Evolutionary conservation across 164 flowering plant species (phyloP).

Genomic region (Saururus chinensis): DNA sequence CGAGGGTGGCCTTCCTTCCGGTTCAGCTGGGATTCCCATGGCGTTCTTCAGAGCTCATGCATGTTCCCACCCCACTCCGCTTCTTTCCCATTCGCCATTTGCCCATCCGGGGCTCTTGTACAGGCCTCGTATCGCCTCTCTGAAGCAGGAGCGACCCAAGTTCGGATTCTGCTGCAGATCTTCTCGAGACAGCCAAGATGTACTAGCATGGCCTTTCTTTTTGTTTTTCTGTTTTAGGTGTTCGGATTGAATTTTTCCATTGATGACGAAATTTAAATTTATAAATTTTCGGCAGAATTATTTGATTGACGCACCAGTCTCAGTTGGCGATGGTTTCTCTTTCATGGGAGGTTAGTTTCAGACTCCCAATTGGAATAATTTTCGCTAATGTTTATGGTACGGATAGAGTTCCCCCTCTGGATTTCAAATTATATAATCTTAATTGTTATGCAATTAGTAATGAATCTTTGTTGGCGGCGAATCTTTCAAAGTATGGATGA

Average conservation of each 20-base stretch:
- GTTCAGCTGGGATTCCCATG: neutral
- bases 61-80: neutral
- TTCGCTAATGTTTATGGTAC: neutral
- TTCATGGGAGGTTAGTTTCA: conserved; percentile 61
- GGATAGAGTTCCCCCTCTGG: neutral
- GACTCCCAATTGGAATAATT: neutral
- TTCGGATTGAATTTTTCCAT: neutral
- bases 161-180: conserved; percentile 1
- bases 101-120: neutral
- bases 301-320: conserved; percentile 77
- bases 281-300: conserved; percentile 33
- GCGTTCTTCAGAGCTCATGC: neutral
- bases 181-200: neutral
- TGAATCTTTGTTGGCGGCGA: neutral
- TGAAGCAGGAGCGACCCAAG: neutral
- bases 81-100: neutral
- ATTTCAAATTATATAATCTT: neutral
- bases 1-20: too few relatives aligned
- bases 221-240: neutral
- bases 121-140: neutral
- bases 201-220: neutral
- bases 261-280: too few relatives aligned
- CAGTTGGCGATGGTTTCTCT: conserved; percentile 87
- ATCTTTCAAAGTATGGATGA: neutral
- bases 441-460: neutral